Base-by-base conservation (phyloP, 306 rosid species). In the Hylodesmum podocarpum region DNA sequence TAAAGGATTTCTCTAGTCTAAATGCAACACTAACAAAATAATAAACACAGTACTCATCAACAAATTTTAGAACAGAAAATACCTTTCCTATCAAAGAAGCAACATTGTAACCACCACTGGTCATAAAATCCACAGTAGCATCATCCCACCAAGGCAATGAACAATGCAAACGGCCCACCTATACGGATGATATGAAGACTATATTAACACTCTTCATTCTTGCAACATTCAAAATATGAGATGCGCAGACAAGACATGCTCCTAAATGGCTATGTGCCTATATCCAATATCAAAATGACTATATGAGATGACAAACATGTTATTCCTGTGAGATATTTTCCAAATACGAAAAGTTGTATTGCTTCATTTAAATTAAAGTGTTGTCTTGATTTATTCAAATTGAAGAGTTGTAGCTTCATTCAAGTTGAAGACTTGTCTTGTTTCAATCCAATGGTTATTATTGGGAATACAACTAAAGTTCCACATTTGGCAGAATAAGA, bases 91-190 rank as follows among this genome's bases (percentile, higher is more conserved):
- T 91, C 80, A 81, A 86, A 64, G 87, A 25, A 44, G 78, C 37
- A 70, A 92, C 92, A 54, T 83, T 86, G 70, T 95, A 95, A 63
- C 97, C 97, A 24, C 97, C 97, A 77, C 92, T 90, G 28, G 83
- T 82, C 97, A 90, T 90, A 75, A 95, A 95, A 83, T 83, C 88
- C 57, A 90, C 97, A 4, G 92, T 79, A 51, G 93, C 93, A 83
- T 95, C 96, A 75, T 89, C 90, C 97, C 97, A 90, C 96, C 96
- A 92, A 37, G 98, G 97, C 44, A 88, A 34, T 73, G 84, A 78
- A 80, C 97, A 92, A 82, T 95, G 97, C 89, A 90, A 86, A 71
- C 97, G 96, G 24, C 93, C 93, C 12, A 88, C 84, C 97, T 90
- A 78, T 46, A 61, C 77, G 80, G 31, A 78, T 50, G 53, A 68